phyloP scores from a whole-genome alignment of 78 protist species.

The Dictyostelium firmibasis region DNA sequence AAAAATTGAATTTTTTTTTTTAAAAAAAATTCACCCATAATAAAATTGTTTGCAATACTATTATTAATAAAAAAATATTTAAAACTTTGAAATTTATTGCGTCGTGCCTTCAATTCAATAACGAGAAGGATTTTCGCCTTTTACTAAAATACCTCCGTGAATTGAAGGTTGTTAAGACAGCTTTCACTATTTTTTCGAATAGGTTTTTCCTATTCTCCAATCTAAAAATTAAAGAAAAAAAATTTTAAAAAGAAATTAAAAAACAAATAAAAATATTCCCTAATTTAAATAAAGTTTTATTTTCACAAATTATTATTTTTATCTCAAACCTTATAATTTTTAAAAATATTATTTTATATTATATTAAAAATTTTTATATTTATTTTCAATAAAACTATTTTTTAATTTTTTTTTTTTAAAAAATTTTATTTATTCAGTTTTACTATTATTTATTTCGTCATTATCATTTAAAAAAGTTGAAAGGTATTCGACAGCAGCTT shows the following conservation, averaged over 20 bases:
- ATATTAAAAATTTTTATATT: no score
- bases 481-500: constrained; percentile 41
- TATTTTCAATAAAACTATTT: no score
- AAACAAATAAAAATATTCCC: no score
- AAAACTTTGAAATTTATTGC: neutral
- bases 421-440: neutral
- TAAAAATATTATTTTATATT: no score
- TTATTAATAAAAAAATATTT: neutral
- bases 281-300: no score
- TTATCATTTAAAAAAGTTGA: constrained; percentile 15
- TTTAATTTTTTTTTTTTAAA: neutral
- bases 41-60: neutral
- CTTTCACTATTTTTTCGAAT: neutral
- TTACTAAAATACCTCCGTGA: neutral
- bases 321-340: no score
- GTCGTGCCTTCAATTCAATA: neutral
- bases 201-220: neutral
- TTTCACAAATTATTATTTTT: no score
- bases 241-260: no score
- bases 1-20: neutral
- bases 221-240: neutral
- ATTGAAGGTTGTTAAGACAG: neutral
- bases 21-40: neutral
- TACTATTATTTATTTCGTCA: neutral
- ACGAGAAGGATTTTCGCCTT: neutral